Evolutionary conservation across 306 rosid genomes (phyloP), one percentile per base, ranked within the genome.

Genomic region (Medicago lupulina): DNA sequence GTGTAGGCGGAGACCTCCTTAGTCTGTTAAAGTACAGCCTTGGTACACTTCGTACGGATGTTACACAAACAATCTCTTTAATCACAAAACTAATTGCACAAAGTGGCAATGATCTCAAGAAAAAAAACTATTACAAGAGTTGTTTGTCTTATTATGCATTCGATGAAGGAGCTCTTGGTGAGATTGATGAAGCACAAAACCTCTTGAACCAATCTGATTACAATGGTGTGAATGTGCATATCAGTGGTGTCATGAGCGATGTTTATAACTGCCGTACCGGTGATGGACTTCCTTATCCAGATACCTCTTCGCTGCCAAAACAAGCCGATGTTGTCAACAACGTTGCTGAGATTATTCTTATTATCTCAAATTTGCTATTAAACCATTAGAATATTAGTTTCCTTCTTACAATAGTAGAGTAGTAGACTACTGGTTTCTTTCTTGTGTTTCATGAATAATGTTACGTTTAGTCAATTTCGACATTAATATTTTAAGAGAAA

Each of bases 201-300:
- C 0, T 5, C 1, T 28, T 73, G 7, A 3, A n/a, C 4, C 9
- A 0, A 9, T 1, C 44, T 21, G 69, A 73, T 41, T 73, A 73
- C 13, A 0, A 2, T 0, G 57, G 44, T 3, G 13, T 57, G 8
- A 59, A 6, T 25, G 0, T 9, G 13, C 9, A 10, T 23, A 57
- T 28, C 1, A 1, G 7, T n/a, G 4, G 13, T 43, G 1, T 73
- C 1, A 0, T 3, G 3, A 0, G 0, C 0, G 17, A 59, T 25
- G 34, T 44, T 73, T 31, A 59, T 0, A 57, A 59, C 4, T 59
- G 77, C 5, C 1, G 43, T 43, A 15, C 14, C 0, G 34, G 46
- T 0, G 77, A 73, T 0, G 16, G 9, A 2, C 23, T 1, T 41
- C 77, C 28, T 2, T 41, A 0, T 6, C 4, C 5, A 8, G 57